These are phyloP conservation scores for Leishmania lainsoni DNA, from an alignment of 208 protist species.

Conservation along the genomic window DNA sequence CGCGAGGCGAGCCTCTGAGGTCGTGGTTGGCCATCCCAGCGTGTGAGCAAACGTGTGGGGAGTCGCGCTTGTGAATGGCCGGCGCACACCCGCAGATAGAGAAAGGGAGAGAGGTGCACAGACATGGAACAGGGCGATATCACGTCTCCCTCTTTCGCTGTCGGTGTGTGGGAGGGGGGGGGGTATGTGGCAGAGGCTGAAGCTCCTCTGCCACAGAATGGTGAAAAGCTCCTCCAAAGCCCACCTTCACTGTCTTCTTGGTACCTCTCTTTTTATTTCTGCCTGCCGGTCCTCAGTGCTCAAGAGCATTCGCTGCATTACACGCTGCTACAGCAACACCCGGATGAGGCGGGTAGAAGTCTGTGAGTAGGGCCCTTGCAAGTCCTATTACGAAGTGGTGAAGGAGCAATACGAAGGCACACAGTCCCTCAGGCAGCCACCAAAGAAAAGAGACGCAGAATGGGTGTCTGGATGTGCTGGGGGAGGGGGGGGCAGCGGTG, in stretches of 20 bases:
- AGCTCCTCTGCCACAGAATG: neutral
- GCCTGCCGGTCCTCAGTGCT: neutral
- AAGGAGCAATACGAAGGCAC: neutral
- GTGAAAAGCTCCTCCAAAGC: neutral
- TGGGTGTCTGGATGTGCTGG: neutral
- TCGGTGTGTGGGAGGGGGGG: neutral
- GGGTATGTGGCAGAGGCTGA: neutral
- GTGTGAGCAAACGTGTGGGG: neutral
- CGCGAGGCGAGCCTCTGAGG: neutral
- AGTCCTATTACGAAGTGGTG: neutral
- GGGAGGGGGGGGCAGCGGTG: neutral
- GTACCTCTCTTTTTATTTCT: neutral
- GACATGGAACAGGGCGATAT: no score
- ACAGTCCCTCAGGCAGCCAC: neutral
- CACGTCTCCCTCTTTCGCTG: neutral
- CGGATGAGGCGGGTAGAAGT: neutral
- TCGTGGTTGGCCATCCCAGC: neutral
- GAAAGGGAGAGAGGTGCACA: neutral
- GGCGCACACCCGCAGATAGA: neutral
- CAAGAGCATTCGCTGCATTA: neutral
- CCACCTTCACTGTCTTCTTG: neutral
- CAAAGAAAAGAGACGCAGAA: slow-evolving; percentile 18
- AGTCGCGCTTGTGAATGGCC: neutral
- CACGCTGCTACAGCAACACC: neutral
- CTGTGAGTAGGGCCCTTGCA: neutral